Percentiles rank a stretch among this genome's conserved stretches.
Evolutionary conservation across 345 rosid genomes (phyloP).

Genomic region (Fremontodendron californicum): DNA sequence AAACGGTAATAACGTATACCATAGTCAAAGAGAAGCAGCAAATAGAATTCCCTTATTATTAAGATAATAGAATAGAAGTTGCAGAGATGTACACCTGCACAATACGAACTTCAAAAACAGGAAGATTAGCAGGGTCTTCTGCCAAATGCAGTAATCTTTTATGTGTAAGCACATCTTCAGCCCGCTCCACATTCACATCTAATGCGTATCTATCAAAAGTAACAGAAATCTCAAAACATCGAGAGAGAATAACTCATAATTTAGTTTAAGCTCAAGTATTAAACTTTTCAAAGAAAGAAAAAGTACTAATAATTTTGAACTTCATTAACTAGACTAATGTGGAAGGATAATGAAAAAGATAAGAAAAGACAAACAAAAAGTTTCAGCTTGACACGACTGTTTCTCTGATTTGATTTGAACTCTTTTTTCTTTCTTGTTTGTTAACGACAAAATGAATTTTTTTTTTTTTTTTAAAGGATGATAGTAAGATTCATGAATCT

Average conservation of each 20-base stretch:
- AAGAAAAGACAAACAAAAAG: not conserved
- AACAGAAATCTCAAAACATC: constrained; percentile 3
- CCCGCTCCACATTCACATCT: constrained; percentile 97
- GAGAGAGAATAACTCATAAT: not conserved
- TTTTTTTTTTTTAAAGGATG: not conserved
- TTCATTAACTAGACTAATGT: not conserved
- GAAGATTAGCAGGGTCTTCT: constrained; percentile 69
- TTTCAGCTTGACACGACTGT: not conserved
- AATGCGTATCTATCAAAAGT: constrained; percentile 56
- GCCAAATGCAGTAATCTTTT: constrained; percentile 73
- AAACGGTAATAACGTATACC: not conserved
- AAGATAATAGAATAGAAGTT: not conserved
- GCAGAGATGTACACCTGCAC: constrained; percentile 56
- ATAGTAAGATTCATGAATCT: constrained; percentile 8
- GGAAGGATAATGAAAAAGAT: not conserved
- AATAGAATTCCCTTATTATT: not conserved
- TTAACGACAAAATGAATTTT: not conserved
- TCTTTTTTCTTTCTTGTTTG: not conserved
- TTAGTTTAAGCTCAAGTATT: not conserved
- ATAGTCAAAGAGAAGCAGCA: not conserved
- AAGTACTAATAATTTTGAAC: not conserved
- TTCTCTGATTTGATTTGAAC: constrained; percentile 6
- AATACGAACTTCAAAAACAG: constrained; percentile 79
- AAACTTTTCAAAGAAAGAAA: not conserved
- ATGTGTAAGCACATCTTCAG: constrained; percentile 86